phyloP scores from a whole-genome alignment of 352 stramenopile genomes.

The Globisporangium nunn region DNA sequence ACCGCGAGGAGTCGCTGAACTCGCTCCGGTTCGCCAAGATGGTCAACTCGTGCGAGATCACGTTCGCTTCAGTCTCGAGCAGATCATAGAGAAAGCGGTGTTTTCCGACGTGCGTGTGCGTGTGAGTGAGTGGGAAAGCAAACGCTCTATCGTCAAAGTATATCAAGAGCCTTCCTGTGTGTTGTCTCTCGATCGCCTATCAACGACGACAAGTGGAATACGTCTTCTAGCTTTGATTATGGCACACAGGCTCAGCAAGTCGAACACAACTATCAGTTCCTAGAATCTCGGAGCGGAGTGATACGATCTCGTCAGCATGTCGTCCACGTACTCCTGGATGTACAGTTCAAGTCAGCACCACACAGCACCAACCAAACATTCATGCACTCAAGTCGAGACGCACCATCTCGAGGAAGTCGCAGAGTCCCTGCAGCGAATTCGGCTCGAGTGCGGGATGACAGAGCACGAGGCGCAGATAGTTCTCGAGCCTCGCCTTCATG shows the following conservation, averaged over 20 bases:
- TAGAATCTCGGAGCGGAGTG: constrained; percentile 31
- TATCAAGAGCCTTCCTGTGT: not conserved
- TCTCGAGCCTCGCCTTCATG: constrained; percentile 61
- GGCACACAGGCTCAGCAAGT: not conserved
- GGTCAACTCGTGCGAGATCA: constrained; percentile 84
- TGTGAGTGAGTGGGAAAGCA: not conserved
- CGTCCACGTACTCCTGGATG: constrained; percentile 52
- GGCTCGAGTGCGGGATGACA: constrained; percentile 40
- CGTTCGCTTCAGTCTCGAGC: constrained; percentile 51
- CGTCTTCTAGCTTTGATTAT: not conserved
- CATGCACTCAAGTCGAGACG: not conserved
- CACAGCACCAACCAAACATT: not conserved
- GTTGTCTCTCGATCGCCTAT: too few species aligned
- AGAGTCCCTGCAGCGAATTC: constrained; percentile 48
- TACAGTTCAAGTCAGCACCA: not conserved
- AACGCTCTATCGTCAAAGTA: too few species aligned
- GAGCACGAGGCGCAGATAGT: constrained; percentile 50
- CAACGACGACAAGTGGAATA: not conserved
- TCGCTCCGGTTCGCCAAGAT: constrained; percentile 85
- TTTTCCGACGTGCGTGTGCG: not conserved
- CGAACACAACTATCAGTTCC: not conserved
- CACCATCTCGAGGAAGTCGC: constrained; percentile 74
- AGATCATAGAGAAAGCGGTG: constrained; percentile 9
- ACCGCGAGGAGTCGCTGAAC: constrained; percentile 83
- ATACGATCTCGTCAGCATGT: constrained; percentile 32